A percentile compares a stretch with the other conserved stretches of the same genome.
phyloP scores from a whole-genome alignment of 2,329 filamentous ascomycete genomes.

The Sporothrix luriei region DNA sequence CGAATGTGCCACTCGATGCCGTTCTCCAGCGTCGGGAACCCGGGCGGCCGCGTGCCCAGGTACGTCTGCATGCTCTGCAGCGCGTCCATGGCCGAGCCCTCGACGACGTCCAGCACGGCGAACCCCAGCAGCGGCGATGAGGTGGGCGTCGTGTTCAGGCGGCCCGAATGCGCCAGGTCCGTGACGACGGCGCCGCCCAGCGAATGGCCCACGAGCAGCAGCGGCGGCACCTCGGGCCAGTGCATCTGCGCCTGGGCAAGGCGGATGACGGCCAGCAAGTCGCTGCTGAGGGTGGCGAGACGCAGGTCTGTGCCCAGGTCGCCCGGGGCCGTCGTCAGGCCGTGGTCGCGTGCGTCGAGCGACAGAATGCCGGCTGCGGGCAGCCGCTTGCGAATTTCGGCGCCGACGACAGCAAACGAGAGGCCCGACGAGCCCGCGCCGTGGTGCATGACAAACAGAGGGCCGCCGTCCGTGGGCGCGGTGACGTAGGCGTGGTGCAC shows the following conservation, averaged over 20 bases:
- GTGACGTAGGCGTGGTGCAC: constrained; percentile 86
- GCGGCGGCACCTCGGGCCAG: constrained; percentile 72
- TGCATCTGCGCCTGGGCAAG: constrained; percentile 68
- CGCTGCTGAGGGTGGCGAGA: constrained; percentile 70
- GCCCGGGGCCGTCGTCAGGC: constrained; percentile 58
- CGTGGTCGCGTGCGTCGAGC: constrained; percentile 84
- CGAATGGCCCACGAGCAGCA: constrained; percentile 87
- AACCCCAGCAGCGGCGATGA: constrained; percentile 64
- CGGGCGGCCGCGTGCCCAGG: constrained; percentile 74
- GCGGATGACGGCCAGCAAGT: constrained; percentile 70
- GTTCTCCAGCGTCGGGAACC: constrained; percentile 74
- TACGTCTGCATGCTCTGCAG: constrained; percentile 93
- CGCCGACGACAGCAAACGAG: constrained; percentile 81
- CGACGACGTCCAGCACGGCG: constrained; percentile 90
- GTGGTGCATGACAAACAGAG: constrained; percentile 91
- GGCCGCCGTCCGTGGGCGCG: constrained; percentile 72
- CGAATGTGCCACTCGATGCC: constrained; percentile 94
- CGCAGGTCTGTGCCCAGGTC: constrained; percentile 61
- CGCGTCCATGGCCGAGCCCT: constrained; percentile 93
- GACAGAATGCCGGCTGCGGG: constrained; percentile 83
- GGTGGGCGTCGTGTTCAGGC: constrained; percentile 46
- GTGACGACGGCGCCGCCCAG: constrained; percentile 90
- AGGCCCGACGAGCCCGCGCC: constrained; percentile 91
- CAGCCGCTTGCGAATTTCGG: constrained; percentile 74
- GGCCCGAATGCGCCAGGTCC: constrained; percentile 70